Conservation (phyloP, 768 basidiomycete species). For the Boletus edulis region DNA sequence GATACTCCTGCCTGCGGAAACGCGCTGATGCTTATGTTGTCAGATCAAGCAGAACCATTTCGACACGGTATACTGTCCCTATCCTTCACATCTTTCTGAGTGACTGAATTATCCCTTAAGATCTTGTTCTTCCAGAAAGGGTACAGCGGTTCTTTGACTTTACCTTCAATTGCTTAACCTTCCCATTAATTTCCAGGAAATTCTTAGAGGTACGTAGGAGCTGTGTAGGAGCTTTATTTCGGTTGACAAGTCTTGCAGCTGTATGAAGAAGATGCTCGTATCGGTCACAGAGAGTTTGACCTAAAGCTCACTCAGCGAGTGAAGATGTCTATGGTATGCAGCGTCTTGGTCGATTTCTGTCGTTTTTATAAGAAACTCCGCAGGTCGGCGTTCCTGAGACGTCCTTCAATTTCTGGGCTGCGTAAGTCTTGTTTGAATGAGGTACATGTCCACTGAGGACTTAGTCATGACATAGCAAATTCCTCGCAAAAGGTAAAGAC, state of each 20-base stretch:
- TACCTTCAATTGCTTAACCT: not conserved
- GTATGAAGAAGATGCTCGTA: slow-evolving; percentile 94
- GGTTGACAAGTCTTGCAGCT: slow-evolving; percentile 36
- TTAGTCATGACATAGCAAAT: slow-evolving; percentile 51
- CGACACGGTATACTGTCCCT: slow-evolving; percentile 64
- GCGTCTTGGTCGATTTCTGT: not conserved
- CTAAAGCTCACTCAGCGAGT: slow-evolving; percentile 88
- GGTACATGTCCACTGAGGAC: slow-evolving; percentile 1
- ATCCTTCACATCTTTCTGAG: slow-evolving; percentile 9
- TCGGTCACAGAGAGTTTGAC: slow-evolving; percentile 94
- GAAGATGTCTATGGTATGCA: slow-evolving; percentile 95
- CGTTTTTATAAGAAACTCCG: not conserved
- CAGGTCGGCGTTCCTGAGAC: slow-evolving; percentile 95
- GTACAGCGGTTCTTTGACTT: slow-evolving; percentile 34
- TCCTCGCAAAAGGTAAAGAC: slow-evolving; percentile 57
- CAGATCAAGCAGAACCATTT: slow-evolving; percentile 97
- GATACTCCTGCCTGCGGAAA: not conserved
- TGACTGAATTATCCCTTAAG: slow-evolving; percentile 33
- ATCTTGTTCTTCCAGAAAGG: slow-evolving; percentile 99
- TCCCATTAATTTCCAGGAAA: slow-evolving; percentile 50
- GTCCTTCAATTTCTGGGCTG: slow-evolving; percentile 91
- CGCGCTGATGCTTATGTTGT: slow-evolving; percentile 15
- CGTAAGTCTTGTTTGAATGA: slow-evolving; percentile 46
- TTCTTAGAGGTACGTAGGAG: slow-evolving; percentile 62
- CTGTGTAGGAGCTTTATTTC: not conserved